These are phyloP conservation scores for Chrysophaeum taylorii DNA, from an alignment of 352 stramenopile genomes.

Conservation along the genomic window DNA sequence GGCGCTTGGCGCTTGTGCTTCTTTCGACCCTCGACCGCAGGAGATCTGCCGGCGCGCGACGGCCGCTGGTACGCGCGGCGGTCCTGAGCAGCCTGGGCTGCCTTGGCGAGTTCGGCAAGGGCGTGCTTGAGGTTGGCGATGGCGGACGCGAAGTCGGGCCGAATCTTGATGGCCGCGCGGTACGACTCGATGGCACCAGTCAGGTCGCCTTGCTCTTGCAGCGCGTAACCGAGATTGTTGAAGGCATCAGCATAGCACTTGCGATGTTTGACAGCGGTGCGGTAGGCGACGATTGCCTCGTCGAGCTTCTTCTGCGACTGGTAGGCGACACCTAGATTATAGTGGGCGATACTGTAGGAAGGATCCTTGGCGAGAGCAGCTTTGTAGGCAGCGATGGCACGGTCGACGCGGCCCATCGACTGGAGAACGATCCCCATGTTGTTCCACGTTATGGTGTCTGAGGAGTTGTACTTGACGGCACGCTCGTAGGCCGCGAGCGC, in stretches of 20 bases:
- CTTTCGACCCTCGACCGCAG: no score
- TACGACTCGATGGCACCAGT: not conserved
- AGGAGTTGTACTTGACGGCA: not conserved
- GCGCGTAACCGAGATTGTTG: conserved; percentile 11
- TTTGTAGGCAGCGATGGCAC: not conserved
- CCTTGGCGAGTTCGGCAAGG: not conserved
- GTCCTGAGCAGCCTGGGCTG: no score
- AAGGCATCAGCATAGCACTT: not conserved
- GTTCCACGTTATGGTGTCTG: conserved; percentile 1
- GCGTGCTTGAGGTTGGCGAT: not conserved
- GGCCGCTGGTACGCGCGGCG: no score
- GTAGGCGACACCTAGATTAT: not conserved
- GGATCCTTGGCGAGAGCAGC: not conserved
- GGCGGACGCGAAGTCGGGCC: conserved; percentile 1
- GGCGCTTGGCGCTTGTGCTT: no score
- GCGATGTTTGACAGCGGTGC: not conserved
- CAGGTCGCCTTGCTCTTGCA: not conserved
- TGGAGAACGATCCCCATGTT: conserved; percentile 10
- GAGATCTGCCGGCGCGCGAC: no score
- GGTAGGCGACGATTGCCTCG: not conserved
- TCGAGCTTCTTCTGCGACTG: not conserved
- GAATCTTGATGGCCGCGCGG: not conserved
- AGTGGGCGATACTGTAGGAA: not conserved
- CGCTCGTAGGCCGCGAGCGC: not conserved
- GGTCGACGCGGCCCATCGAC: not conserved